Evolutionary conservation across 1,139 yeast genomes (phyloP), one percentile per base, ranked within the genome.

Genomic region (Suhomyces anneliseae): DNA sequence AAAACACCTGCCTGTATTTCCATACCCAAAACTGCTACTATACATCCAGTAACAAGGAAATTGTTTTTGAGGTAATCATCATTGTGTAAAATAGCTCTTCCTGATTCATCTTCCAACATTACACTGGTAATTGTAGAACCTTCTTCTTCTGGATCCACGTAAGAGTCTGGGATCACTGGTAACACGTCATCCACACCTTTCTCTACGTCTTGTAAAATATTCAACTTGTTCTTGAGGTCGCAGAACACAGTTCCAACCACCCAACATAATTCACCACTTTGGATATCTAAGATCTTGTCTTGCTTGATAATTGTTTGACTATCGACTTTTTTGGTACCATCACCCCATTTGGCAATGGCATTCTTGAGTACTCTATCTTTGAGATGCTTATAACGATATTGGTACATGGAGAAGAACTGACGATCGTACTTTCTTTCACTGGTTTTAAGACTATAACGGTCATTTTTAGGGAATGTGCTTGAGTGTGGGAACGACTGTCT

Each of bases 81-180:
- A 32, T 96, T 95, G 42, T 81, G 82, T 32, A 93, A 69, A 29
- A 82, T 65, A 9, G 95, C 85, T 42, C 99, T 74, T 6, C 99
- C 99, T 43, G 93, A 84, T 60, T 92, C 98, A 65, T 95, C 99
- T 64, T 93, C 99, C 39, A 95, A 64, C 85, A 85, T 81, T 24
- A 88, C 89, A 19, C 83, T 72, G 1, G 76, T 79, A 52, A 79
- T 86, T 27, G 39, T 29, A 9, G 42, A 45, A 1, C 38, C 45
- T 5, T 42, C 38, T 10, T 52, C 50, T 4, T 56, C 61, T 2
- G 59, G 59, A 2, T 53, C 58, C n/a, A 64, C 54, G 51, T 76
- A 76, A 11, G 64, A 59, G 6, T 47, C 50, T 2, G 64, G 65
- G 5, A 41, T 59, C 64, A 55, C 54, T 2, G 82, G 82, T 39